These are phyloP conservation scores for Hemileia vastatrix DNA, from an alignment of 1,284 basidiomycete genomes.

Conservation along the genomic window DNA sequence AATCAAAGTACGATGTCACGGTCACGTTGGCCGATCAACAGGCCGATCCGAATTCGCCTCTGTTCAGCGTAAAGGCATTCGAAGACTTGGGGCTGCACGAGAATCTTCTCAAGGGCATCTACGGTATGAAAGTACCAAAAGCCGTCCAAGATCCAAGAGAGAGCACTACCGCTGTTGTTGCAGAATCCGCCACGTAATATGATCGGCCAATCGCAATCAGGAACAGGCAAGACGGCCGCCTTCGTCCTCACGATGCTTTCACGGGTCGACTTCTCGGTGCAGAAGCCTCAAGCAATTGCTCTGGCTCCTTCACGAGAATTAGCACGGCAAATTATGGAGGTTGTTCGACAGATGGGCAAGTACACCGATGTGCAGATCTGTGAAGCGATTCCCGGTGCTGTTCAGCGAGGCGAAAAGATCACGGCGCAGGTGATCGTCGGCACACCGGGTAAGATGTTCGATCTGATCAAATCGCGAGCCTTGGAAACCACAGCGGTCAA, in stretches of 20 bases:
- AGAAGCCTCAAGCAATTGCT: constrained; percentile 80
- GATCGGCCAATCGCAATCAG: constrained; percentile 98
- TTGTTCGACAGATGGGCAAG: constrained; percentile 89
- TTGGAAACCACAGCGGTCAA: constrained; percentile 67
- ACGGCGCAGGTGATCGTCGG: constrained; percentile 87
- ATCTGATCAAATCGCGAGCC: too few species aligned
- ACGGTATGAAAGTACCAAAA: constrained; percentile 92
- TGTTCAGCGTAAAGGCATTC: constrained; percentile 87
- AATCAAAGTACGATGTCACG: too few species aligned
- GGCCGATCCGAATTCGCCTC: constrained; percentile 84
- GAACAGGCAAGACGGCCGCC: constrained; percentile 96
- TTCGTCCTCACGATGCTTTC: constrained; percentile 96
- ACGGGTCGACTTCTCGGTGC: constrained; percentile 72
- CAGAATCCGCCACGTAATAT: constrained; percentile 92
- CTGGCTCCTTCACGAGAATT: constrained; percentile 90
- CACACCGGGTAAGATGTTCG: constrained; percentile 86
- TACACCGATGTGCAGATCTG: constrained; percentile 85
- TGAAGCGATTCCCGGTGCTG: constrained; percentile 80
- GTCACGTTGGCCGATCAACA: constrained; percentile 97
- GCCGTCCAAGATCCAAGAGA: constrained; percentile 98
- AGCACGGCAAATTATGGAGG: constrained; percentile 93
- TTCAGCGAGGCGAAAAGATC: constrained; percentile 59
- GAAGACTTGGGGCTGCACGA: constrained; percentile 85
- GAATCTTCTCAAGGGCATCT: constrained; percentile 89
- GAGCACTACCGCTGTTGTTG: constrained; percentile 85